phyloP scores from a whole-genome alignment of 345 rosid species.

The Tarenaya hassleriana region DNA sequence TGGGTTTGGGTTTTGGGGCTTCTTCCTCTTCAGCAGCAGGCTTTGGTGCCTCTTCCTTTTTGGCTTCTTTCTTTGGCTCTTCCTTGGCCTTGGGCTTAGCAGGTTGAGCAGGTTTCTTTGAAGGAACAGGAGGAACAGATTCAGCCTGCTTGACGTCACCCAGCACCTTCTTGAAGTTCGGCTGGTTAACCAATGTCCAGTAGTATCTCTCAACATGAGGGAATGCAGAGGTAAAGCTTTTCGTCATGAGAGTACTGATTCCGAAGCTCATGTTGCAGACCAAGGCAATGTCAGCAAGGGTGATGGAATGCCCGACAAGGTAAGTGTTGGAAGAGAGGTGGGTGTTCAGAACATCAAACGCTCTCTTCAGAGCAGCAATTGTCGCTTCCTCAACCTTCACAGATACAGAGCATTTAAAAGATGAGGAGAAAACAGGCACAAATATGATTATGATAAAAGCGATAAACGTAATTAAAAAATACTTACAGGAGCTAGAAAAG shows the following conservation, averaged over 20 bases:
- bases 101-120: slow-evolving; percentile 63
- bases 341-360: slow-evolving; percentile 61
- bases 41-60: slow-evolving; percentile 38
- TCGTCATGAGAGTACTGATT: slow-evolving; percentile 46
- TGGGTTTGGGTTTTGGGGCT: slow-evolving; percentile 75
- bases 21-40: slow-evolving; percentile 49
- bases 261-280: slow-evolving; percentile 70
- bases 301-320: slow-evolving; percentile 85
- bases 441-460: neutral
- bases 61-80: slow-evolving; percentile 55
- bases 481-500: slow-evolving; percentile 67
- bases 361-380: slow-evolving; percentile 68
- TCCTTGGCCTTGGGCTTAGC: slow-evolving; percentile 66
- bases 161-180: slow-evolving; percentile 68
- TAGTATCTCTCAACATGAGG: slow-evolving; percentile 98
- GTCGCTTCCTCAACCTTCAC: slow-evolving; percentile 79
- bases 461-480: neutral
- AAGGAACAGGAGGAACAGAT: slow-evolving; percentile 44
- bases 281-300: slow-evolving; percentile 75
- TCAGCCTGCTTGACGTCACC: slow-evolving; percentile 85
- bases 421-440: slow-evolving; percentile 4
- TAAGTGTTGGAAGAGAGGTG: slow-evolving; percentile 73
- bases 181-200: slow-evolving; percentile 94
- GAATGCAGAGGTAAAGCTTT: slow-evolving; percentile 76
- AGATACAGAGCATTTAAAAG: slow-evolving; percentile 1